phyloP scores from a whole-genome alignment of 345 rosid species.

The Excoecaria cochinchinensis region DNA sequence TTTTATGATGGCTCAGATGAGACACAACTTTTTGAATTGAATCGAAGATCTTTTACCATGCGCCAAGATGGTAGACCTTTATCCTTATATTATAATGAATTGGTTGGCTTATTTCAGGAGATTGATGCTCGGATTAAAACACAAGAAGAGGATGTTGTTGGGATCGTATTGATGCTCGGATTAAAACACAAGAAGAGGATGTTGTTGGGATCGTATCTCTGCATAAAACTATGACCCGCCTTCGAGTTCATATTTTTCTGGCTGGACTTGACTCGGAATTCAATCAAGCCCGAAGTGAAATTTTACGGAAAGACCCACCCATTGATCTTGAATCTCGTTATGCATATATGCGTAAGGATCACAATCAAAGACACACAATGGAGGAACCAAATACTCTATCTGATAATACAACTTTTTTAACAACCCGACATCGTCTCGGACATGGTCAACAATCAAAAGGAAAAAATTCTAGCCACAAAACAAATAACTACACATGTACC shows the following conservation, averaged over 20 bases:
- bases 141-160: no score
- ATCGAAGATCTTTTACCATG: no score
- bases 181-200: background rate
- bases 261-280: background rate
- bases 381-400: no score
- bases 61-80: no score
- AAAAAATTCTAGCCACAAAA: background rate
- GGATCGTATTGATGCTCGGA: background rate
- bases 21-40: no score
- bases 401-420: no score
- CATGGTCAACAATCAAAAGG: background rate
- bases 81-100: background rate
- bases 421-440: no score
- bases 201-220: background rate
- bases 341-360: background rate
- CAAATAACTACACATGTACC: background rate
- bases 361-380: no score
- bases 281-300: conserved; percentile 1
- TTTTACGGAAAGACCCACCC: background rate
- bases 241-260: conserved; percentile 2
- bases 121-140: no score
- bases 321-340: background rate
- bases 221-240: background rate
- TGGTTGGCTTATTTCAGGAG: background rate
- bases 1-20: no score